Evolutionary conservation across 768 basidiomycete genomes (phyloP).

Genomic region (Wakefieldia striispora): DNA sequence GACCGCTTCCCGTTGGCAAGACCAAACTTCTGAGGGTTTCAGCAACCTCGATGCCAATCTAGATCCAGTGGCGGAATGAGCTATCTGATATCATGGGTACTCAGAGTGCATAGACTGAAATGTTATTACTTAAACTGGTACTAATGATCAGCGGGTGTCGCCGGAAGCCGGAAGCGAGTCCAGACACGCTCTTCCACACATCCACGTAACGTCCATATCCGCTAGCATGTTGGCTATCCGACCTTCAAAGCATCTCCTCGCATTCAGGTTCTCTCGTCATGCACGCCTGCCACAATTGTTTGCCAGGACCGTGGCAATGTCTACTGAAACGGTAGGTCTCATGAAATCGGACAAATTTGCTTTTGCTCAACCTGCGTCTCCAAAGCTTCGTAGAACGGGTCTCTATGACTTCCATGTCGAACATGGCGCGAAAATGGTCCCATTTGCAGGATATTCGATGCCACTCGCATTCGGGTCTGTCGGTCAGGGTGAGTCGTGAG

Average conservation of each 20-base stretch:
- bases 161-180: neutral
- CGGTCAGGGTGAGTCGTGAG: slow-evolving; percentile 61
- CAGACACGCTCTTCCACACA: neutral
- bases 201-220: neutral
- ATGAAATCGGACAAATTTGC: neutral
- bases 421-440: slow-evolving; percentile 90
- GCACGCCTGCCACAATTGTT: neutral
- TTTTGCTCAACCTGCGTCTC: neutral
- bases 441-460: slow-evolving; percentile 96
- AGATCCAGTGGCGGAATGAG: no score
- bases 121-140: no score
- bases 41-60: no score
- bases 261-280: slow-evolving; percentile 2
- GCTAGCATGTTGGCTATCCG: slow-evolving; percentile 7
- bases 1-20: no score
- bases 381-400: slow-evolving; percentile 59
- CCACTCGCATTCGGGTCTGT: slow-evolving; percentile 81
- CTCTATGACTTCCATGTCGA: slow-evolving; percentile 88
- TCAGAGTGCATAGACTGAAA: no score
- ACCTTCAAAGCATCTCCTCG: neutral
- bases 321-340: slow-evolving; percentile 18
- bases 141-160: no score
- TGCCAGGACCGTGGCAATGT: slow-evolving; percentile 18
- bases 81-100: no score
- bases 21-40: no score